Conservation (phyloP, 2,329 filamentous ascomycete species). For the Drechmeria coniospora region DNA sequence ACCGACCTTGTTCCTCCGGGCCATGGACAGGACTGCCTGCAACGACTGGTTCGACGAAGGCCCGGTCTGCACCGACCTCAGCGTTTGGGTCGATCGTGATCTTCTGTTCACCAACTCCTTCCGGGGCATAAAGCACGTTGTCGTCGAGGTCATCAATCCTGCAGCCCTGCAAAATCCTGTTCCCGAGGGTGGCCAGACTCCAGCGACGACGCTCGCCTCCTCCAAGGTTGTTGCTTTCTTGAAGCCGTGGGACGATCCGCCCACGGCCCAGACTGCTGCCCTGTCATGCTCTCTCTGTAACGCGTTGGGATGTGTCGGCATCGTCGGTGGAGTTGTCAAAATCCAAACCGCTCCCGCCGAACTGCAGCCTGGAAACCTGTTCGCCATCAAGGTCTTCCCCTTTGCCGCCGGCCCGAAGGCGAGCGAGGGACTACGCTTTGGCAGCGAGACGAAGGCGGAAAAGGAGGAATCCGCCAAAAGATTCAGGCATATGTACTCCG, state of each 20-base stretch:
- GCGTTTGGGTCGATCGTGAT: slow-evolving; percentile 75
- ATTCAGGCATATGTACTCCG: slow-evolving; percentile 57
- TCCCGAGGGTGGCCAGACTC: slow-evolving; percentile 48
- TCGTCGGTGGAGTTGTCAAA: slow-evolving; percentile 77
- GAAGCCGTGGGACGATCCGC: slow-evolving; percentile 69
- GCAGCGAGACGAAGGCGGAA: slow-evolving; percentile 71
- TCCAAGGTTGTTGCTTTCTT: slow-evolving; percentile 61
- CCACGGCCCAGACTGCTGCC: slow-evolving; percentile 64
- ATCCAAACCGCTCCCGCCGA: slow-evolving; percentile 68
- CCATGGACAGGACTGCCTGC: slow-evolving; percentile 55
- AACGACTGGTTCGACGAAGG: slow-evolving; percentile 68
- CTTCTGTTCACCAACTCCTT: slow-evolving; percentile 56
- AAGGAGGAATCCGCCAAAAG: slow-evolving; percentile 61
- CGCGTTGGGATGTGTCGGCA: slow-evolving; percentile 51
- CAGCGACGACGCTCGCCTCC: slow-evolving; percentile 25
- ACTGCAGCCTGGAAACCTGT: slow-evolving; percentile 48
- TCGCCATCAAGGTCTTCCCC: slow-evolving; percentile 62
- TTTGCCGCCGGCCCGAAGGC: slow-evolving; percentile 48
- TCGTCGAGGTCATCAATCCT: slow-evolving; percentile 76
- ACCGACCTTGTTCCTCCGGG: slow-evolving; percentile 62
- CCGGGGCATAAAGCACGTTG: slow-evolving; percentile 60
- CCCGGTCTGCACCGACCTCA: slow-evolving; percentile 40
- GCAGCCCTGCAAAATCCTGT: slow-evolving; percentile 58
- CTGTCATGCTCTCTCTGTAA: slow-evolving; percentile 65
- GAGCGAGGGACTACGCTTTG: slow-evolving; percentile 62